Evolutionary conservation across 1,284 basidiomycete genomes (phyloP).

Genomic region (Tylopilus orsonianus): DNA sequence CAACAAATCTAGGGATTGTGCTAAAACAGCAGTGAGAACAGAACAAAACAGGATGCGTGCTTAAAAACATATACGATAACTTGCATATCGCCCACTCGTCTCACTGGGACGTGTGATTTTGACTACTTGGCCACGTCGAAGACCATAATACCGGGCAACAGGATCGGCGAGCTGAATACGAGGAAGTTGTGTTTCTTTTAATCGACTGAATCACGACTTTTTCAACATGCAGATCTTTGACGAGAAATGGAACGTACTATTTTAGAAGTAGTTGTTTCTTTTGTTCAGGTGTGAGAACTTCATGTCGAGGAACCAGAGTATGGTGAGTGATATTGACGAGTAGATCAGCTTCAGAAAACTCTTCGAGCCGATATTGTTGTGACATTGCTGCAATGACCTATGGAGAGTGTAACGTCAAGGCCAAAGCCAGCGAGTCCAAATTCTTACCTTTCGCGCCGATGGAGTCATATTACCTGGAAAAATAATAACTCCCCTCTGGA

Average conservation of each 20-base stretch:
- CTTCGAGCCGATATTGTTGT: constrained; percentile 85
- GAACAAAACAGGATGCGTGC: constrained; percentile 8
- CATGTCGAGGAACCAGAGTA: constrained; percentile 91
- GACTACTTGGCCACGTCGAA: constrained; percentile 94
- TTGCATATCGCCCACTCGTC: constrained; percentile 93
- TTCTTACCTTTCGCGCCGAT: constrained; percentile 85
- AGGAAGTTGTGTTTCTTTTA: constrained; percentile 98
- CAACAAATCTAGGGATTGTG: constrained; percentile 7
- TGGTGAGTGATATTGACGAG: constrained; percentile 98
- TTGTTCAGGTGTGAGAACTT: constrained; percentile 84
- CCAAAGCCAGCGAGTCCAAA: background rate
- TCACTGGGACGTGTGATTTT: constrained; percentile 98
- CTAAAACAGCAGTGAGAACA: constrained; percentile 3
- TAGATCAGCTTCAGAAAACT: constrained; percentile 95
- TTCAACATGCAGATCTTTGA: constrained; percentile 8
- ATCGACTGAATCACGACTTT: constrained; percentile 58
- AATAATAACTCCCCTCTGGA: constrained; percentile 91
- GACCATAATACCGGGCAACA: constrained; percentile 96
- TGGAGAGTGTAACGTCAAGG: constrained; percentile 2
- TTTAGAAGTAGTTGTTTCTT: constrained; percentile 87
- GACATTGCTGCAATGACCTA: constrained; percentile 91
- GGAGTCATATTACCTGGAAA: constrained; percentile 97
- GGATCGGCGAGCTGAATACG: constrained; percentile 96
- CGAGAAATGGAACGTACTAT: constrained; percentile 65
- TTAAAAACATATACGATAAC: constrained; percentile 86